Conservation (phyloP, 352 stramenopile species). For the Pythium insidiosum region DNA sequence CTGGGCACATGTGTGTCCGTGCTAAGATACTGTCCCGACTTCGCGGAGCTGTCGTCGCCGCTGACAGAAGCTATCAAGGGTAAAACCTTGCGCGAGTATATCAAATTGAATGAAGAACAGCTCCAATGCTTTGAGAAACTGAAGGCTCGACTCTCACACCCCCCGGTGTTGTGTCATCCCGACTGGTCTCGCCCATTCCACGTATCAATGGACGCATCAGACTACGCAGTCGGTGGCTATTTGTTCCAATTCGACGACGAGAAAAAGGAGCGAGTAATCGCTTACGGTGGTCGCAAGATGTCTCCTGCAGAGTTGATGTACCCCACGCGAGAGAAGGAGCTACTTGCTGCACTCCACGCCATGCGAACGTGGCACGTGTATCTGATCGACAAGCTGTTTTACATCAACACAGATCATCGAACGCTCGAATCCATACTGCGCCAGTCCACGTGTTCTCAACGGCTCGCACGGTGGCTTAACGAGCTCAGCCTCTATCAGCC, state of each 20-base stretch:
- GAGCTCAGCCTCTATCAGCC: constrained; percentile 11
- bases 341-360: constrained; percentile 1
- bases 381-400: constrained; percentile 12
- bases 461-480: constrained; percentile 10
- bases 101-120: neutral
- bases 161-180: neutral
- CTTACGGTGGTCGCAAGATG: constrained; percentile 10
- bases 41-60: constrained; percentile 5
- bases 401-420: too few species aligned
- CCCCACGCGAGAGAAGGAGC: constrained; percentile 8
- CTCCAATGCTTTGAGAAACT: constrained; percentile 1
- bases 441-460: constrained; percentile 6
- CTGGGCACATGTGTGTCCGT: constrained; percentile 10
- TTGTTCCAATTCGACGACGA: constrained; percentile 8
- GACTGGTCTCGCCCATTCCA: constrained; percentile 3
- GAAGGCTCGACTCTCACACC: neutral
- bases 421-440: constrained; percentile 6
- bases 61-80: constrained; percentile 2
- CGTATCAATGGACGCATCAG: constrained; percentile 3
- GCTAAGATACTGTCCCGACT: constrained; percentile 7
- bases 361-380: constrained; percentile 2
- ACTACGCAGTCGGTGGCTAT: constrained; percentile 8
- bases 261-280: constrained; percentile 1
- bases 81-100: neutral
- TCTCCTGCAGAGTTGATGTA: neutral